phyloP scores from a whole-genome alignment of 148 eudicot species.

The Silene conica region DNA sequence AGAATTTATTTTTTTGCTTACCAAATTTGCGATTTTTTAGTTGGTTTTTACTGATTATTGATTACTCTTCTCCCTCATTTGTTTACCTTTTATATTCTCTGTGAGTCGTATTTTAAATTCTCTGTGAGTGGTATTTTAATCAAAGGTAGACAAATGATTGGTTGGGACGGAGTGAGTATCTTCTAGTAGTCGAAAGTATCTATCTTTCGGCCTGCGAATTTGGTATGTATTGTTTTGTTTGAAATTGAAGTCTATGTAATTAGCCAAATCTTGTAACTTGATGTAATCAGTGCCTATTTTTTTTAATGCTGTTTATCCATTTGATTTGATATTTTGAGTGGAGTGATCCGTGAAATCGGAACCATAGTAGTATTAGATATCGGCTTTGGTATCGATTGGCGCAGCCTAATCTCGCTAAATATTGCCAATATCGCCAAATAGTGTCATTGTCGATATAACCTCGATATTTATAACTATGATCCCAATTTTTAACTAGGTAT shows the following conservation, averaged over 20 bases:
- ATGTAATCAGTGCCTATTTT: neutral
- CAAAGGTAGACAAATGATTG: too few species aligned
- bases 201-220: neutral
- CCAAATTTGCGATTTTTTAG: neutral
- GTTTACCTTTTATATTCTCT: too few species aligned
- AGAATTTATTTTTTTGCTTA: neutral
- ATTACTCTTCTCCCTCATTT: too few species aligned
- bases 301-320: neutral
- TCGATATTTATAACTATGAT: too few species aligned
- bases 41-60: constrained; percentile 1
- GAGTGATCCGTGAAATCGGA: neutral
- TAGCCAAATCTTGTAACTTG: constrained; percentile 8
- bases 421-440: too few species aligned
- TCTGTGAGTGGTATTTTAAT: too few species aligned
- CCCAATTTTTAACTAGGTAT: neutral
- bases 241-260: neutral
- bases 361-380: too few species aligned
- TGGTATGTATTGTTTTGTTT: neutral
- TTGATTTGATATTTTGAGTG: constrained; percentile 2
- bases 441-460: too few species aligned
- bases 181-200: neutral
- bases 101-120: too few species aligned
- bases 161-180: too few species aligned
- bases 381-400: too few species aligned
- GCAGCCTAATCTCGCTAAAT: too few species aligned